phyloP scores from a whole-genome alignment of 257 asterid species.

The Leptodermis oblonga region DNA sequence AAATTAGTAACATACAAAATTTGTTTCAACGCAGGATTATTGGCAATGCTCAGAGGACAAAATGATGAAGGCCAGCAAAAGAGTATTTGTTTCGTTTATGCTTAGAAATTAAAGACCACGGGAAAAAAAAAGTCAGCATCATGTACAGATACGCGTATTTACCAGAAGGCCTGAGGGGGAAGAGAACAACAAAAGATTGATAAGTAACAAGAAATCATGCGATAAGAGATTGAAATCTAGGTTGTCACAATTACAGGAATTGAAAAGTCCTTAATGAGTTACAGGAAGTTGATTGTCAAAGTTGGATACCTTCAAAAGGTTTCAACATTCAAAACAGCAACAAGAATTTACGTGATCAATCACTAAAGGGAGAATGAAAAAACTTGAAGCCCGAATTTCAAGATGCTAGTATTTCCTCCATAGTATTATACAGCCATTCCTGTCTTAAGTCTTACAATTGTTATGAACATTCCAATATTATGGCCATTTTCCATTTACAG shows the following conservation, averaged over 20 bases:
- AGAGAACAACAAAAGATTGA: background rate
- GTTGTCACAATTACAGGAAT: background rate
- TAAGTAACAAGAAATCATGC: background rate
- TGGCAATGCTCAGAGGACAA: no score
- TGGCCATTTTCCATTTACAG: no score
- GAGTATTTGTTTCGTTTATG: background rate
- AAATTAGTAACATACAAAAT: no score
- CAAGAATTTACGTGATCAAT: no score
- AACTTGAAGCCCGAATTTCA: background rate
- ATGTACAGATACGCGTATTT: background rate
- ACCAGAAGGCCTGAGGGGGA: background rate
- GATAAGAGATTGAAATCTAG: background rate
- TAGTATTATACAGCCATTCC: no score
- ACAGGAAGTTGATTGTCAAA: background rate
- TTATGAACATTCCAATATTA: no score
- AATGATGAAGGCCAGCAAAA: background rate
- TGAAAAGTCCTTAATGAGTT: background rate
- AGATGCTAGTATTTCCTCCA: background rate
- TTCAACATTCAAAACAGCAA: background rate
- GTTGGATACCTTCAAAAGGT: no score
- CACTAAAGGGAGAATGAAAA: background rate
- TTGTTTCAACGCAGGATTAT: background rate
- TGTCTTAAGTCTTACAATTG: background rate
- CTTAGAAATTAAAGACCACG: background rate
- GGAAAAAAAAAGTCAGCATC: background rate